Conservation (phyloP, 108 stramenopile species). For the Nitzschia inconspicua region DNA sequence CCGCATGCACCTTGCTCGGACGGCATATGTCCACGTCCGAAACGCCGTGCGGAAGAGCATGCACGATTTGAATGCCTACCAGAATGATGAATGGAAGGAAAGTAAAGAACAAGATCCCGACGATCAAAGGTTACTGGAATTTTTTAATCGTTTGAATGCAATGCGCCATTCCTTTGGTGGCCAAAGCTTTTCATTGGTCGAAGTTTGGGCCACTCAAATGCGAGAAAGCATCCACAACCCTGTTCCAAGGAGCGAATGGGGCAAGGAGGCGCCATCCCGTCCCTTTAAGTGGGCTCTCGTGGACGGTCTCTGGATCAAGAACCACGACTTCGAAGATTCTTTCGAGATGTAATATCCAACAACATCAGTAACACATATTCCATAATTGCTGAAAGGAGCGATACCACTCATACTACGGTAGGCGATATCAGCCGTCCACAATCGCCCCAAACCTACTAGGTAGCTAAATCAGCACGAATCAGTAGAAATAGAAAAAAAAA, state of each 20-base stretch:
- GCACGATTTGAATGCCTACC: conserved; percentile 20
- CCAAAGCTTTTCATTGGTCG: conserved; percentile 26
- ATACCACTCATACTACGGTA: no score
- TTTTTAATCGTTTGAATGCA: conserved; percentile 10
- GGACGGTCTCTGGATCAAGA: conserved; percentile 60
- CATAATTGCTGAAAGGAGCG: no score
- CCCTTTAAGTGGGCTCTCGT: conserved; percentile 47
- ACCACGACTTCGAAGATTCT: conserved; percentile 13
- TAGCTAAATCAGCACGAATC: no score
- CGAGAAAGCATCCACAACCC: conserved; percentile 53
- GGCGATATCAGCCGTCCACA: no score
- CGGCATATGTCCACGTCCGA: conserved; percentile 45
- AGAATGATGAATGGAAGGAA: conserved; percentile 38
- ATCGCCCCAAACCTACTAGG: no score
- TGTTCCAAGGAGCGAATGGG: conserved; percentile 42
- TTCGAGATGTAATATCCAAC: background rate
- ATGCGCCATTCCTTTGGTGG: conserved; percentile 14
- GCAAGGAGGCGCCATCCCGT: conserved; percentile 24
- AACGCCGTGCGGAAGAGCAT: conserved; percentile 42
- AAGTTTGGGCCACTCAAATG: conserved; percentile 36
- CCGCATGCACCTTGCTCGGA: conserved; percentile 49
- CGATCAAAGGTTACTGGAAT: conserved; percentile 8
- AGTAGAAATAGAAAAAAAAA: no score
- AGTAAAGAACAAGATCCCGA: conserved; percentile 26
- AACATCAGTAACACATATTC: background rate